Base-by-base conservation (phyloP, 805 yeast genomes). In the baker's yeast (Saccharomyces cerevisiae) region DNA sequence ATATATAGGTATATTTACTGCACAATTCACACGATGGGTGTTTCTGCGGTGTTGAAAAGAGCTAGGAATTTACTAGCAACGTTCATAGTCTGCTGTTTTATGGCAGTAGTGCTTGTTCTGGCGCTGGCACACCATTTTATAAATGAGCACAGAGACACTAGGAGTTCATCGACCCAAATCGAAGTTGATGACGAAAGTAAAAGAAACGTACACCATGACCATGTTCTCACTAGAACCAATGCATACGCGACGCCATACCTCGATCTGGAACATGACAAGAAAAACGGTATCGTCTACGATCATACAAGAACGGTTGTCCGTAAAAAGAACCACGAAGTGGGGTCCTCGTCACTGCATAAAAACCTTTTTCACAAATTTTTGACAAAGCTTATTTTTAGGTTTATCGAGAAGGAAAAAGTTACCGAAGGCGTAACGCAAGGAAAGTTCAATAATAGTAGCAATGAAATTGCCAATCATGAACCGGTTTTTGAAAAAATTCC, bases 61-160 rank as follows among this genome's bases (percentile, higher is more conserved):
- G 43, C 43, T 36, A 36, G 43, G 24, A 36, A 36, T 17, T 36
- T 36, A 8, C 24, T 36, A 36, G 43, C 43, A 3, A 36, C 43
- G 24, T 36, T 62, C n/a, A 52, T 62, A 27, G 53, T 62, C 11
- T 56, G 55, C 3, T 55, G 61, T 14, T 67, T 66, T 46, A 58
- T 70, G 28, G 48, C 63, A 2, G 60, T 61, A 1, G 53, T 70
- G 21, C 65, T 69, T 27, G 46, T 66, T 8, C 59, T 64, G 14
- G 66, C 72, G 6, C 53, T 70, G 24, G 63, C 67, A 63, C 69
- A 68, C 49, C 64, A 67, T 50, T 66, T 61, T 29, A 50, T 66
- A 2, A 60, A 36, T 17, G 56, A 53, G 32, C 50, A 43, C n/a
- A 41, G 56, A 48, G 56, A 53, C 46, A 53, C 56, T 6, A 47